Percentiles rank a stretch among this genome's conserved stretches.
Conservation (phyloP, 352 stramenopile species). For the Phytopythium oedochilum region DNA sequence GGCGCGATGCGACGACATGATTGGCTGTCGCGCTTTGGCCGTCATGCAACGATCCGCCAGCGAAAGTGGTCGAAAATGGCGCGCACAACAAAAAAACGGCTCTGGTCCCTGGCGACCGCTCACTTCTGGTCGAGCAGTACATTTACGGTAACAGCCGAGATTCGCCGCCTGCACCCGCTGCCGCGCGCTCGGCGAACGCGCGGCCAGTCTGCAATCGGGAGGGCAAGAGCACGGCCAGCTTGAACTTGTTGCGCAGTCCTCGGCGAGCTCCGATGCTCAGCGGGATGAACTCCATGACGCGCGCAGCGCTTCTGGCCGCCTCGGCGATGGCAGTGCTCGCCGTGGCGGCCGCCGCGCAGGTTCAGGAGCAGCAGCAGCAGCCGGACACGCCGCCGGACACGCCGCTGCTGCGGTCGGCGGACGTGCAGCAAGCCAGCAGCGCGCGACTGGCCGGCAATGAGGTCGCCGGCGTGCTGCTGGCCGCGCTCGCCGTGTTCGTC, state of each 20-base stretch:
- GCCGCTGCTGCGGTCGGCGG: slow-evolving; percentile 1
- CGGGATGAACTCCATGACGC: background rate
- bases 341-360: background rate
- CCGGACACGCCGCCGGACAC: too few relatives aligned
- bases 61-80: background rate
- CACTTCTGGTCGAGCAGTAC: background rate
- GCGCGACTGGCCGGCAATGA: slow-evolving; percentile 14
- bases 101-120: background rate
- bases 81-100: background rate
- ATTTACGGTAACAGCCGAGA: background rate
- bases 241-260: background rate
- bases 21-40: background rate
- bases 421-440: slow-evolving; percentile 1
- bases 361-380: background rate
- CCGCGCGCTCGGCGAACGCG: background rate
- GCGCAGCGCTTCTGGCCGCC: slow-evolving; percentile 1
- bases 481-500: slow-evolving; percentile 76
- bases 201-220: slow-evolving; percentile 1
- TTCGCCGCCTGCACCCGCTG: too few relatives aligned
- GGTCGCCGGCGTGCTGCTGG: slow-evolving; percentile 41
- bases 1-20: background rate
- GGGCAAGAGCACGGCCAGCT: slow-evolving; percentile 3
- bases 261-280: background rate
- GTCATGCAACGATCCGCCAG: slow-evolving; percentile 1
- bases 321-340: background rate